Evolutionary conservation across 441 rosid species (phyloP).

Genomic region (Euphorbia celastroides): DNA sequence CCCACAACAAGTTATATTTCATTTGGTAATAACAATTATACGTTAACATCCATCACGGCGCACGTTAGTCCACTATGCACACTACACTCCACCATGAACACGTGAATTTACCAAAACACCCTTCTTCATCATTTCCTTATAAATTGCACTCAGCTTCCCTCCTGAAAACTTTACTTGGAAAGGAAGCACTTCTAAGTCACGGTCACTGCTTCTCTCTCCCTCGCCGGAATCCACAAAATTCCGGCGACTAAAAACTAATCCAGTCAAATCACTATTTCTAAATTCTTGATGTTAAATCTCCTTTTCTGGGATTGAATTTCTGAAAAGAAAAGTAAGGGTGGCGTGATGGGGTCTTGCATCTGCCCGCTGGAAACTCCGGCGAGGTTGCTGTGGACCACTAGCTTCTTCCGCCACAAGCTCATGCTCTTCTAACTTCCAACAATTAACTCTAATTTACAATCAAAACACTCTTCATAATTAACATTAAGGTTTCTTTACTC

Average conservation of each 20-base stretch:
- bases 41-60: slow-evolving; percentile 4
- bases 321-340: slow-evolving; percentile 3
- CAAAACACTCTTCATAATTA: too few relatives aligned
- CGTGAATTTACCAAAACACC: slow-evolving; percentile 21
- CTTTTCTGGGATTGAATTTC: not conserved
- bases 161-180: slow-evolving; percentile 26
- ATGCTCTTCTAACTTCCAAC: slow-evolving; percentile 51
- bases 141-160: slow-evolving; percentile 20
- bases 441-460: not conserved
- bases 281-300: slow-evolving; percentile 1
- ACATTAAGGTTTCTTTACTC: too few relatives aligned
- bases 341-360: slow-evolving; percentile 80
- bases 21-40: too few relatives aligned
- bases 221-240: slow-evolving; percentile 18
- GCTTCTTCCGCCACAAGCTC: slow-evolving; percentile 97
- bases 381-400: slow-evolving; percentile 90
- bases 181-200: slow-evolving; percentile 22
- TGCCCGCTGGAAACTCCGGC: slow-evolving; percentile 82
- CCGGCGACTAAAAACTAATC: slow-evolving; percentile 4
- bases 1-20: too few relatives aligned
- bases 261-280: not conserved
- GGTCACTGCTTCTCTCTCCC: not conserved
- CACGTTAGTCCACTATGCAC: slow-evolving; percentile 19
- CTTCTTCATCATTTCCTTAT: slow-evolving; percentile 15
- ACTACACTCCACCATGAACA: too few relatives aligned